A percentile compares a stretch with the other conserved stretches of the same genome.
Conservation (phyloP, 208 protist genomes). For the Trypanosoma lewisi region DNA sequence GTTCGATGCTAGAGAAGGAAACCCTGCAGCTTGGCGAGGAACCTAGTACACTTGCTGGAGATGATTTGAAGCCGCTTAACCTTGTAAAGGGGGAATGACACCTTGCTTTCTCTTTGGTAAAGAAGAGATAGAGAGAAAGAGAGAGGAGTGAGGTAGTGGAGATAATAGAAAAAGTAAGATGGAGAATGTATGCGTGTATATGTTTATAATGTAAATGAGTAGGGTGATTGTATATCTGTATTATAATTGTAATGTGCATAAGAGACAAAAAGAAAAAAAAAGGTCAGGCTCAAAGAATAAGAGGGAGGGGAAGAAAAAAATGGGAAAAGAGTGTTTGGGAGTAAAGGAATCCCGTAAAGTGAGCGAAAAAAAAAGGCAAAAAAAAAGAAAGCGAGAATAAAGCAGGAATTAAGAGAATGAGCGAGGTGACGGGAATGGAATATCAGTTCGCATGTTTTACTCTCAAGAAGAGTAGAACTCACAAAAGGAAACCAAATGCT, state of each 20-base stretch:
- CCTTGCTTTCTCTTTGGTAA: not conserved
- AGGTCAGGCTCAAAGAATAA: too few relatives aligned
- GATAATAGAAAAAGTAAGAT: not conserved
- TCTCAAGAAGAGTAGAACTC: too few relatives aligned
- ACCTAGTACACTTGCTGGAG: not conserved
- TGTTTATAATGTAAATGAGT: too few relatives aligned
- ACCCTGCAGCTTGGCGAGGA: not conserved
- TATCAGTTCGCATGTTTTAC: too few relatives aligned
- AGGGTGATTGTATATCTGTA: too few relatives aligned
- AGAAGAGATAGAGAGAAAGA: constrained; percentile 2
- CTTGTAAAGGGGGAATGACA: not conserved
- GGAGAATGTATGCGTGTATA: too few relatives aligned
- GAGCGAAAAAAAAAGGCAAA: not conserved
- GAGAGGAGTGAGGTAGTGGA: not conserved
- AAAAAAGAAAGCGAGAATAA: not conserved
- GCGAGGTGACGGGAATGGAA: too few relatives aligned
- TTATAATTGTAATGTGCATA: too few relatives aligned
- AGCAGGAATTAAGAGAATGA: not conserved
- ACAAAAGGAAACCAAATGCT: too few relatives aligned
- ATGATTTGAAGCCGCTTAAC: not conserved
- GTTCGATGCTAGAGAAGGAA: not conserved
- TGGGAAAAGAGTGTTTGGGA: constrained; percentile 2
- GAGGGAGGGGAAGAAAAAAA: not conserved
- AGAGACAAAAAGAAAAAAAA: too few relatives aligned
- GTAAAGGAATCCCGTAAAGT: not conserved